phyloP scores from a whole-genome alignment of 2,329 filamentous ascomycete genomes.

The Hypomyces rosellus region DNA sequence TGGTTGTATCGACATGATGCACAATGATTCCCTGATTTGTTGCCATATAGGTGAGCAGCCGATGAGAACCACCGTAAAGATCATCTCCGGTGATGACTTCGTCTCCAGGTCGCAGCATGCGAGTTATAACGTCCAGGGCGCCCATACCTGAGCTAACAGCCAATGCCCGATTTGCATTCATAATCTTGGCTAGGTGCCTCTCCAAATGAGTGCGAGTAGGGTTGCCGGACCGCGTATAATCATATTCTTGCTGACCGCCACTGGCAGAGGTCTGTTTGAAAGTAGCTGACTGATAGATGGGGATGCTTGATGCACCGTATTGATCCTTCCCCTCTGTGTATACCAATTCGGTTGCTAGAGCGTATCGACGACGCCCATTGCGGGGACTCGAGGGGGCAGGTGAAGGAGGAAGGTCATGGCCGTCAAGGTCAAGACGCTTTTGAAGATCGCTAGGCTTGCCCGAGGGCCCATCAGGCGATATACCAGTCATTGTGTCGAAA shows the following conservation, averaged over 20 bases:
- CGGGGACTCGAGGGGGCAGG: constrained; percentile 88
- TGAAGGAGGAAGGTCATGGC: constrained; percentile 81
- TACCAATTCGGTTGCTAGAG: constrained; percentile 90
- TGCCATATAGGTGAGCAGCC: constrained; percentile 85
- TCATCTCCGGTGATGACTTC: constrained; percentile 97
- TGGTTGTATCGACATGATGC: constrained; percentile 92
- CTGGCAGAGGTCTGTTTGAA: constrained; percentile 86
- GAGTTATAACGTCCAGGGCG: constrained; percentile 90
- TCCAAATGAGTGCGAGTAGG: constrained; percentile 94
- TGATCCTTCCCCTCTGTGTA: constrained; percentile 96
- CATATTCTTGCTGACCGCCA: constrained; percentile 81
- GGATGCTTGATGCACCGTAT: constrained; percentile 92
- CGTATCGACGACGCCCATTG: constrained; percentile 76
- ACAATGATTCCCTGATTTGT: constrained; percentile 87
- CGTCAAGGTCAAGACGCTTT: constrained; percentile 68
- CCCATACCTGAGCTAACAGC: constrained; percentile 97
- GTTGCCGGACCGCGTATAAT: constrained; percentile 97
- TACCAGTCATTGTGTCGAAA: constrained; percentile 21
- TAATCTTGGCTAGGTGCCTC: constrained; percentile 96
- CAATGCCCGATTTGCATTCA: constrained; percentile 86
- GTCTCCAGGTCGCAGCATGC: constrained; percentile 83
- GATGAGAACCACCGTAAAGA: constrained; percentile 91
- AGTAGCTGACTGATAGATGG: constrained; percentile 97
- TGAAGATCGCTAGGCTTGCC: constrained; percentile 29
- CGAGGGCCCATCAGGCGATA: constrained; percentile 19